phyloP scores from a whole-genome alignment of 352 stramenopile species.

The Hyaloperonospora arabidopsidis region DNA sequence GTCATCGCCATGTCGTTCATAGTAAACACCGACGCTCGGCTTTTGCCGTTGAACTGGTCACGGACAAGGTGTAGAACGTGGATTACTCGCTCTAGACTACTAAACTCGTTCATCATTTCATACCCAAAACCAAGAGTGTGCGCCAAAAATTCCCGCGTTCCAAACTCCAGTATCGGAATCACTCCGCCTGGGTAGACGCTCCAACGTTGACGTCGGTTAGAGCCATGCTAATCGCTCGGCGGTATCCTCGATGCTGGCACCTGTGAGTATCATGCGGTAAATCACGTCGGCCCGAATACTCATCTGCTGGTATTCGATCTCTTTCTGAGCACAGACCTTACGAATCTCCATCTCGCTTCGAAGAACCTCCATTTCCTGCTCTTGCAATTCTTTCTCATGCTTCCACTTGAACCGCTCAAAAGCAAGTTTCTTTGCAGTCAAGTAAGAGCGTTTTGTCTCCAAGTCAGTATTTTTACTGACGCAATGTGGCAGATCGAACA shows the following conservation, averaged over 20 bases:
- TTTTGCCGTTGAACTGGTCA: slow-evolving; percentile 2
- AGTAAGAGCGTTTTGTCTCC: too few relatives aligned
- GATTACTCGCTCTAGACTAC: background rate
- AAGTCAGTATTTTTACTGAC: too few relatives aligned
- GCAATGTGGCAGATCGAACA: too few relatives aligned
- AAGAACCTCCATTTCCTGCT: slow-evolving; percentile 13
- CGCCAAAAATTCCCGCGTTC: too few relatives aligned
- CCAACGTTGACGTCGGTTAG: background rate
- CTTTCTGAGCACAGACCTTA: slow-evolving; percentile 10
- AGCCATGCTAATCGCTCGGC: slow-evolving; percentile 8
- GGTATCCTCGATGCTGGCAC: slow-evolving; percentile 7
- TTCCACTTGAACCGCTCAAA: slow-evolving; percentile 12
- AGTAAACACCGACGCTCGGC: slow-evolving; percentile 3
- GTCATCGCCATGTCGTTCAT: slow-evolving; percentile 2
- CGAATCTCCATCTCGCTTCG: slow-evolving; percentile 19
- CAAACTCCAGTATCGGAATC: background rate
- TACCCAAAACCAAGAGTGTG: too few relatives aligned
- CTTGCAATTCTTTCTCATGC: slow-evolving; percentile 12
- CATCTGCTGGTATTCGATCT: slow-evolving; percentile 15
- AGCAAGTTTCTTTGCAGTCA: too few relatives aligned
- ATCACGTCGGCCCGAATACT: slow-evolving; percentile 15
- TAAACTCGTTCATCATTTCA: too few relatives aligned
- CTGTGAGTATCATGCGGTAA: slow-evolving; percentile 12
- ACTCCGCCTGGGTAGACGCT: background rate
- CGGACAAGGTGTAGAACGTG: slow-evolving; percentile 5